Evolutionary conservation across 192 early-diverging fungal species (phyloP), one percentile per base, ranked within the genome.

Genomic region (Mortierella alpina): DNA sequence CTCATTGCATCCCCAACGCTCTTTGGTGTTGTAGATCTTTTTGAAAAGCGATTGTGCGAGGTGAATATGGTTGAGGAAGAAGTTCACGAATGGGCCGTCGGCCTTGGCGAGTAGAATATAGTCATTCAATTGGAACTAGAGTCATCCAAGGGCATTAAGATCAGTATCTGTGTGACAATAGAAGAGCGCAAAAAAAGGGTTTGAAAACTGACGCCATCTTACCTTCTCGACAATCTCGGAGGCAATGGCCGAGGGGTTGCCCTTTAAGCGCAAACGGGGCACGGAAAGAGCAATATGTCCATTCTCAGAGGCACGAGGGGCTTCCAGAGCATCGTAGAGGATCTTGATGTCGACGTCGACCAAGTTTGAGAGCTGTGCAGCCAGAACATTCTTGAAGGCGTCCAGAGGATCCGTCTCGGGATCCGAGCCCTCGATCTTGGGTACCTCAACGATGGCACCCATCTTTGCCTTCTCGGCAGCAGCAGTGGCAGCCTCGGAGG

Each of bases 51-150:
- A 83, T 44, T 86, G 75, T 42, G 83, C 74, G 15, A 95, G 74
- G 13, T 84, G 69, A 18, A 85, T 63, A 71, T 87, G 84, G 80
- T 88, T 87, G 68, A 94, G 83, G 61, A 84, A 85, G 82, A 94
- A 94, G 88, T 94, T 94, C 70, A 95, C 66, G 80, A 93, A 95
- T 45, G 90, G 91, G 17, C 92, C 92, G 47, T 84, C 83, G 56
- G 90, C 85, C 59, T 82, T 74, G 15, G 82, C 87, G 17, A 70
- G 73, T 3, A 83, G 75, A 53, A 95, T 87, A 53, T 79, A 83
- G 18, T 89, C 79, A 76, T 90, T 88, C 41, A 85, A 64, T 74
- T 85, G 70, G 84, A 93, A 93, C 84, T 90, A 63, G 23, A 18
- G 20, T 48, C 13, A 54, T 7, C 18, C 6, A 47, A 51, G 41